These are phyloP conservation scores for Alternaria gansuensis DNA, from an alignment of 2,329 filamentous ascomycete species.

Conservation along the genomic window DNA sequence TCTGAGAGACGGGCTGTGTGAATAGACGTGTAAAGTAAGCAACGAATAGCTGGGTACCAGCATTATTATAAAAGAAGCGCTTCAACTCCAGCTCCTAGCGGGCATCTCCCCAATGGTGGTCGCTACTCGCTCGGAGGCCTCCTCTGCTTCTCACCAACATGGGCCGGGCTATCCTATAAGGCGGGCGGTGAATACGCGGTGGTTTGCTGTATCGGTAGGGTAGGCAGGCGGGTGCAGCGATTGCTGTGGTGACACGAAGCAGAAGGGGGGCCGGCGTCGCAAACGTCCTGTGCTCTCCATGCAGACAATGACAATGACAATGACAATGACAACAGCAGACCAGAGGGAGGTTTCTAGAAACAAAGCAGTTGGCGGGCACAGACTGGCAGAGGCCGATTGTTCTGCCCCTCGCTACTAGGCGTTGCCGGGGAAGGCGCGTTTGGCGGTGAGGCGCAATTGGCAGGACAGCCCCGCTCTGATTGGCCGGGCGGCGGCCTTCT, in stretches of 20 bases:
- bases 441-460: constrained; percentile 39
- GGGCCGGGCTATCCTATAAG: too few species aligned
- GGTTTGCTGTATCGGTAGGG: neutral
- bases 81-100: constrained; percentile 26
- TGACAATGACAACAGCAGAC: neutral
- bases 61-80: neutral
- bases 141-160: neutral
- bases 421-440: constrained; percentile 32
- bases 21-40: neutral
- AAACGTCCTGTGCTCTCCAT: neutral
- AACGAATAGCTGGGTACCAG: neutral
- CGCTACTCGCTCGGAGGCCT: neutral
- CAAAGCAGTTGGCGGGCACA: neutral
- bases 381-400: constrained; percentile 18
- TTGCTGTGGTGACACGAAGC: constrained; percentile 6
- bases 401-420: constrained; percentile 26
- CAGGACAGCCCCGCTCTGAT: constrained; percentile 30
- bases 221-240: constrained; percentile 13
- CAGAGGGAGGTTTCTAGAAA: constrained; percentile 4
- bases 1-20: constrained; percentile 43
- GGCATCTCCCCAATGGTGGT: neutral
- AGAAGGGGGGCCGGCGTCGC: neutral
- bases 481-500: constrained; percentile 40
- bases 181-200: neutral
- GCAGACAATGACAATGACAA: neutral